Base-by-base conservation (phyloP, 2,329 filamentous ascomycete genomes). In the Monosporascus ibericus region DNA sequence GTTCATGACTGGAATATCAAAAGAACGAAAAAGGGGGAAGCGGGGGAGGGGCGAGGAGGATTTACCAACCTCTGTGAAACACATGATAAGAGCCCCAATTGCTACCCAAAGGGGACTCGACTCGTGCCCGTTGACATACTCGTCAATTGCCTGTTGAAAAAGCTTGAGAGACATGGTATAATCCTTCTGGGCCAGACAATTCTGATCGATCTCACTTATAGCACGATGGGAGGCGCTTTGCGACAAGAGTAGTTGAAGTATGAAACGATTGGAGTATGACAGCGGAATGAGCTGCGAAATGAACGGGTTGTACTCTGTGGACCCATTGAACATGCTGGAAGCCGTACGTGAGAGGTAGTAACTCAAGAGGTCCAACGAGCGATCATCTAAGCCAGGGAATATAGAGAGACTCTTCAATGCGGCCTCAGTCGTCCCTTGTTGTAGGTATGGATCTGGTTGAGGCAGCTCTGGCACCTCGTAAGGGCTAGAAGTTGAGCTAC, bases 321-420 rank as follows among this genome's bases (percentile, higher is more conserved):
- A 73, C 1, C 72, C 74, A 50, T 77, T 77, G 34, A 71, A 73
- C 73, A 77, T 76, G 48, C 72, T 75, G 44, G 71, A 70, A 17
- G 72, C 70, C 0, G 74, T 77, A 2, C 71, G 72, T 2, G 65
- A 60, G 6, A 76, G 56, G 55, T 77, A 77, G 59, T 76, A 75
- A 51, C 70, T 71, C 9, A 77, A 65, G 5, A 77, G 65, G 47
- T 75, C 73, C 64, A 71, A 70, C 52, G 64, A 76, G 61, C 42
- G 8, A 27, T 46, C 24, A 6, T 46, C 42, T 17, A 46, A 17
- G 9, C 14, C 24, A 14, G 42, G 42, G 25, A 27, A 18, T 14
- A n/a, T 5, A 14, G 42, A 15, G 25, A 46, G 42, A 17, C n/a
- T 25, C 24, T 46, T 18, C 5, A 27, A n/a, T 17, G 30, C 24